Evolutionary conservation across 371 early-diverging fungal genomes (phyloP), one percentile per base, ranked within the genome.

Genomic region (Mucor piriformis): DNA sequence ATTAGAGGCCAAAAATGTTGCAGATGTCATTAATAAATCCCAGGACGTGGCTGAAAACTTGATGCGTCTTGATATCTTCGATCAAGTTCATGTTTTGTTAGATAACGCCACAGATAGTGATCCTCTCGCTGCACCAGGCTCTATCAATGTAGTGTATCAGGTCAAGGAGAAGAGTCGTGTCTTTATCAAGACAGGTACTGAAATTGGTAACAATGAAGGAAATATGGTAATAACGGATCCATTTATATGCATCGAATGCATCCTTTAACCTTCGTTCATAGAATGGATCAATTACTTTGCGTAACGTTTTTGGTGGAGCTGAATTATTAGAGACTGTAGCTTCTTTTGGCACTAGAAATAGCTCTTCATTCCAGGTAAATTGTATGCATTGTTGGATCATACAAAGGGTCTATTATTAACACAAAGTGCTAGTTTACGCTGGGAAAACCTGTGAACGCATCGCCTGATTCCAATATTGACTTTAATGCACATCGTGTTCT

Each of bases 251-350:
- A 8, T 43, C 8, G 8, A 16, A 43, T 8, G 43, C n/a, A n/a
- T 12, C 12, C 3, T 37, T 13, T 11, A 37, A 11, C 11, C 38
- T 15, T 12, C 12, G 12, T 15, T 10, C 11, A 46, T 24, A 24
- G 80, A 88, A 79, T 75, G 90, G 72, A 62, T 83, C 92, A 0
- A 54, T 88, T 38, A 83, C 78, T 15, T 50, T 90, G 10, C 85
- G 89, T 59, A 95, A 95, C 55, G 81, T 87, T 3, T 89, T 92
- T 71, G 96, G 96, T 21, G 89, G 86, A 12, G 96, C 88, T 16
- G 96, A 95, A 74, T 77, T 83, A 38, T 53, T 93, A 15, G 86
- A 85, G 56, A 82, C 84, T 1, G 85, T 81, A 58, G 86, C 88
- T 35, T 81, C 89, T 10, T 85, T 92, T 59, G 89, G 89, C 29